Evolutionary conservation across 768 basidiomycete genomes (phyloP).

Genomic region (Pisolithus orientalis): DNA sequence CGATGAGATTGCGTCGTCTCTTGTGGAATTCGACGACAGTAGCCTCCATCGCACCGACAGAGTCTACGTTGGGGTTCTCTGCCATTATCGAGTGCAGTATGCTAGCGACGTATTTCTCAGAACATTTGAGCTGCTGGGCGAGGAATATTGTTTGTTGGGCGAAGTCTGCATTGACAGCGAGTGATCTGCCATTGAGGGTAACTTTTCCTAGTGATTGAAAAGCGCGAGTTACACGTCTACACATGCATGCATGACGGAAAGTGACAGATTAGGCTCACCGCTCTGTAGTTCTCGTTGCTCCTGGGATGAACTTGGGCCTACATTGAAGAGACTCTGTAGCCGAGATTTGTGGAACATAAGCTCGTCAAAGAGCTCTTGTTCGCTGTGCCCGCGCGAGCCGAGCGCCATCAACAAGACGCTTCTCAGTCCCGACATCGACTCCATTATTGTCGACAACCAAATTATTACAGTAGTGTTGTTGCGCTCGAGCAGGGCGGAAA

Average conservation of each 20-base stretch:
- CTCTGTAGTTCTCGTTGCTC: slow-evolving; percentile 72
- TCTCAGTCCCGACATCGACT: slow-evolving; percentile 52
- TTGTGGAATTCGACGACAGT: slow-evolving; percentile 64
- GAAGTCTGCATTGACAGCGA: slow-evolving; percentile 75
- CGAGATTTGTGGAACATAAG: slow-evolving; percentile 60
- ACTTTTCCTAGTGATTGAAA: slow-evolving; percentile 50
- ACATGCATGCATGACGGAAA: neutral
- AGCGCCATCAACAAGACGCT: slow-evolving; percentile 45
- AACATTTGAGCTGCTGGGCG: slow-evolving; percentile 73
- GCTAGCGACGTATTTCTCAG: slow-evolving; percentile 72
- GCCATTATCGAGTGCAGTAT: slow-evolving; percentile 61
- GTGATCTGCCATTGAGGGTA: slow-evolving; percentile 54
- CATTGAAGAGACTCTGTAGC: slow-evolving; percentile 59
- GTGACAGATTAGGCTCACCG: slow-evolving; percentile 31
- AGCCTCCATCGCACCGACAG: slow-evolving; percentile 54
- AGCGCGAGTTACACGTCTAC: neutral
- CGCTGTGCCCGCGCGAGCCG: slow-evolving; percentile 43
- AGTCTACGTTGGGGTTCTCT: slow-evolving; percentile 56
- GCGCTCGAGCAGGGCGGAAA: no score
- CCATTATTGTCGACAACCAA: slow-evolving; percentile 35
- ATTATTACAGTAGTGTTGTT: no score
- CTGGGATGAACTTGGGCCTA: slow-evolving; percentile 52
- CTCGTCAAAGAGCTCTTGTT: slow-evolving; percentile 73
- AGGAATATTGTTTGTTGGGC: slow-evolving; percentile 72
- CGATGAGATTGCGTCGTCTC: slow-evolving; percentile 62